Evolutionary conservation across 75 land plant species (phyloP), one percentile per base, ranked within the genome.

Genomic region (Pinus taeda): DNA sequence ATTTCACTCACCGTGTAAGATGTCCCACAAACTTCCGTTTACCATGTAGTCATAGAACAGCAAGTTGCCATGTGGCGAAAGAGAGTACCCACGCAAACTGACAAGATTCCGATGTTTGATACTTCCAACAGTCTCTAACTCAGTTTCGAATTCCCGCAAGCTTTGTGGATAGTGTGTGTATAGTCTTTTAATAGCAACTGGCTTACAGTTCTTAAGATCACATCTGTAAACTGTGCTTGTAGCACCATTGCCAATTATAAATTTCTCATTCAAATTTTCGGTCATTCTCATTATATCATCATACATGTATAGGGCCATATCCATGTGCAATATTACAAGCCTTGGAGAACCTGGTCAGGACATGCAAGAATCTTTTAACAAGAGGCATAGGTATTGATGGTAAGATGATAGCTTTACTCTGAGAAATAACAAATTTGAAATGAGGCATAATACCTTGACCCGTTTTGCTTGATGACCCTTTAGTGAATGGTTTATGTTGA

Each of bases 1-100:
- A 62, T 62, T 62, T 30, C 18, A 82, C 86, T 78, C 66, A 93
- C 98, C 98, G 81, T 96, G 98, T 55, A 96, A 85, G 37, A 92
- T 77, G 79, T 96, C 98, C 94, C 96, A 96, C 15, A 96, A 88
- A 78, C 99, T 96, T 18, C 99, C 99, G 71, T 96, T 94, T 77
- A 92, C 99, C 99, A 96, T 93, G 81, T 88, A 96, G 71, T 96
- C 99, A 57, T 96, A 96, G 80, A 96, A 94, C 30, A 96, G 91
- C 39, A 96, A 86, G 66, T 94, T 89, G 33, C 99, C 99, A 24
- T 77, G 79, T 5, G 89, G 81, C 6, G 99, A 96, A 33, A 96
- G 76, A 33, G 99, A 96, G 75, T 94, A 96, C 18, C 93, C 99
- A 82, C 89, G 97, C 58, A 96, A 89, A 74, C 93, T 82, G 58